Conservation (phyloP, 495 filamentous ascomycete genomes). For the Neurospora intermedia region DNA sequence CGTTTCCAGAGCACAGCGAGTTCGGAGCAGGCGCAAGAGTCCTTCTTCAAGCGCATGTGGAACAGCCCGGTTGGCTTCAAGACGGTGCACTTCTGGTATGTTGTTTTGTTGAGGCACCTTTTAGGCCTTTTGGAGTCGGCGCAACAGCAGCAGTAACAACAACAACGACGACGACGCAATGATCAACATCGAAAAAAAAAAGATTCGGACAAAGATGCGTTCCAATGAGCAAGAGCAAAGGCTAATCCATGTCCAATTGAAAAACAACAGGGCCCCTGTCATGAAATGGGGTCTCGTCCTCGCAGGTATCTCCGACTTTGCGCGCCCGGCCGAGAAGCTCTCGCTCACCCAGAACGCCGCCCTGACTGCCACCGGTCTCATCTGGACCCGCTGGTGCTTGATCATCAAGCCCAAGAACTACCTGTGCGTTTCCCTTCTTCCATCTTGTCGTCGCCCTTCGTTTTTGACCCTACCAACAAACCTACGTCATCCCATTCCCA, state of each 20-base stretch:
- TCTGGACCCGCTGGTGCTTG: slow-evolving; percentile 98
- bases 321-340: slow-evolving; percentile 82
- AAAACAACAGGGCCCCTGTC: slow-evolving; percentile 64
- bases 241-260: neutral
- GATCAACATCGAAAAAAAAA: too few species aligned
- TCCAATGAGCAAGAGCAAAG: neutral
- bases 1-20: slow-evolving; percentile 55
- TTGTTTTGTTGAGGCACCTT: neutral
- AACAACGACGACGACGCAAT: too few species aligned
- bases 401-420: slow-evolving; percentile 90
- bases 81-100: slow-evolving; percentile 94
- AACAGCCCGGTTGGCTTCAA: slow-evolving; percentile 80
- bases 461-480: neutral
- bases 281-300: slow-evolving; percentile 97
- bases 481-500: neutral
- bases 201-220: neutral
- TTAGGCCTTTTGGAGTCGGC: too few species aligned
- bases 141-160: too few species aligned
- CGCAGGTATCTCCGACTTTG: slow-evolving; percentile 83
- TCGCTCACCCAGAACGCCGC: slow-evolving; percentile 86
- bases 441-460: neutral
- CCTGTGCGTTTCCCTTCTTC: slow-evolving; percentile 45
- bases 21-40: slow-evolving; percentile 37
- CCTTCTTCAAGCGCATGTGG: slow-evolving; percentile 65
- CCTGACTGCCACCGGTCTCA: slow-evolving; percentile 76